Conservation (phyloP, 805 yeast species). For the Metschnikowia orientalis region DNA sequence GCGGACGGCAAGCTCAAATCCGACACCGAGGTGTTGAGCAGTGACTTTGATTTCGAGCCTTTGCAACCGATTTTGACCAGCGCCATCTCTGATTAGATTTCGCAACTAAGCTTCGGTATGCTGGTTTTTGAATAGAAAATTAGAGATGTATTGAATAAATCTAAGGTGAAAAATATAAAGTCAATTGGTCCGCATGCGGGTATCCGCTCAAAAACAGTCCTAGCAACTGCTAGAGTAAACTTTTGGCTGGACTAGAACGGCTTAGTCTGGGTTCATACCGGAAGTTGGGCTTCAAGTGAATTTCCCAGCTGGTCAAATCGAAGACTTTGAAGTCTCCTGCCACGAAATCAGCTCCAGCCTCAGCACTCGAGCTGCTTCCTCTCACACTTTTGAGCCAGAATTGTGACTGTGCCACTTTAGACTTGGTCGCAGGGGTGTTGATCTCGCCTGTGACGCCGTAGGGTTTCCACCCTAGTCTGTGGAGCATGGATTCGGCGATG, state of each 20-base stretch:
- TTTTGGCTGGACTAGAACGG: conserved; percentile 27
- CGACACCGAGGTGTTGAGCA: conserved; percentile 16
- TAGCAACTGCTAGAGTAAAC: conserved; percentile 10
- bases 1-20: conserved; percentile 10
- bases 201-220: no score
- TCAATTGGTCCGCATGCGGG: no score
- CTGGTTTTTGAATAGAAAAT: neutral
- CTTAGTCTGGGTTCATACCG: conserved; percentile 32
- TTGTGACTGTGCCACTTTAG: conserved; percentile 2
- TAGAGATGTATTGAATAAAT: neutral
- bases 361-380: conserved; percentile 11
- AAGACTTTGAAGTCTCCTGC: conserved; percentile 40
- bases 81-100: neutral
- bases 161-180: neutral
- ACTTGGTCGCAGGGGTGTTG: conserved; percentile 2
- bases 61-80: conserved; percentile 13
- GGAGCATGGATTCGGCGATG: conserved; percentile 38
- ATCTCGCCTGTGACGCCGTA: conserved; percentile 22
- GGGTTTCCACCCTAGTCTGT: conserved; percentile 41
- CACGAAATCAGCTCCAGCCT: conserved; percentile 16
- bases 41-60: conserved; percentile 15
- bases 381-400: conserved; percentile 28
- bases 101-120: neutral
- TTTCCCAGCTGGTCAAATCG: conserved; percentile 41
- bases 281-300: conserved; percentile 34